Evolutionary conservation across 371 early-diverging fungal genomes (phyloP), one percentile per base, ranked within the genome.

Genomic region (Rhizopus microsporus): DNA sequence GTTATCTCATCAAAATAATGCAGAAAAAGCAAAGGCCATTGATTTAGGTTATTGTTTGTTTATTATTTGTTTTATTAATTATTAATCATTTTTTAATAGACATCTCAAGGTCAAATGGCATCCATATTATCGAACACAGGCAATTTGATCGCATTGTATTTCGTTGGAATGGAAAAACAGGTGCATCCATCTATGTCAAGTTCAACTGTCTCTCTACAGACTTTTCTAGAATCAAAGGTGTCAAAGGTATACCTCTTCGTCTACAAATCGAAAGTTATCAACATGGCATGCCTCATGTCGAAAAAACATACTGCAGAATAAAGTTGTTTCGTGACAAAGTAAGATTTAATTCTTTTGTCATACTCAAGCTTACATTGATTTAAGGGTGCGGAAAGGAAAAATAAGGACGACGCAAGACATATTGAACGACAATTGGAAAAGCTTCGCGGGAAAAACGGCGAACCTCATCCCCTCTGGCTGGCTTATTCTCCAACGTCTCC

Each of bases 1-100:
- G 92, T 65, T 88, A 23, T 82, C 82, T 42, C 91, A 92, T 52
- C 90, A 91, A 62, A 60, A 62, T 30, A 57, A 67, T 34, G 43
- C 67, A 0, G 78, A 83, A 16, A 63, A 67, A 4, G 78, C 78
- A 40, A 80, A 82, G 47, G 80, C 83, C 0, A 61, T 88, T 37
- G 69, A 74, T 38, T 48, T 85, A 44, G 67, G 76, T 68, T 83
- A 74, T 54, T 56, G 51, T 33, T n/a, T 10, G 12, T 40, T 32
- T 56, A 9, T 7, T 8, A 37, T 17, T 17, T 49, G 32, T 43
- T 54, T 55, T 7, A 16, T 15, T 23, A n/a, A 48, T 16, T n/a
- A 5, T 31, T 81, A 77, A 51, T 86, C 78, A 84, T 69, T 66
- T 47, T 79, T 57, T 83, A 81, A 23, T 35, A 63, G 72, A 72